Conservation (phyloP, 192 early-diverging fungal species). For the Glomus cerebriforme region DNA sequence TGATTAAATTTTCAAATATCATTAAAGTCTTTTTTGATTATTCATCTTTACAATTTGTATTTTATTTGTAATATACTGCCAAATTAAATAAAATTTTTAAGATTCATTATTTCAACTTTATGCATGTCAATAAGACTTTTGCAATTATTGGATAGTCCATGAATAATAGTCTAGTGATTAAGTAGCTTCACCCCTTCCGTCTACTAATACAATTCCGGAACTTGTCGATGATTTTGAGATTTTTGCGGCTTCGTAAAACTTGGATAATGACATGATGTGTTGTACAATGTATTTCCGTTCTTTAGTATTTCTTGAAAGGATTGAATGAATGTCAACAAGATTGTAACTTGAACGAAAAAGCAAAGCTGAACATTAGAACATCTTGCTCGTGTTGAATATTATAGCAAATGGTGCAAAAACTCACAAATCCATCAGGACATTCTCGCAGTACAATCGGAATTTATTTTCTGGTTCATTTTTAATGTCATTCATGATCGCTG, state of each 20-base stretch:
- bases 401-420: neutral
- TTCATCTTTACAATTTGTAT: too few relatives aligned
- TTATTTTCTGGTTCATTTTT: slow-evolving; percentile 5
- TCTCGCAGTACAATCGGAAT: slow-evolving; percentile 22
- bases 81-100: too few relatives aligned
- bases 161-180: neutral
- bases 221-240: slow-evolving; percentile 17
- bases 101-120: too few relatives aligned
- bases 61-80: too few relatives aligned
- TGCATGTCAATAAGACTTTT: too few relatives aligned
- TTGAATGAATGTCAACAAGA: neutral
- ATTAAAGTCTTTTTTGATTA: too few relatives aligned
- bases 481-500: neutral
- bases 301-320: neutral
- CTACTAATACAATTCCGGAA: slow-evolving; percentile 14
- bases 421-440: neutral
- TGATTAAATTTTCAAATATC: too few relatives aligned
- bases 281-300: neutral
- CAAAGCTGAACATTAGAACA: neutral
- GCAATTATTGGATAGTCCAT: neutral
- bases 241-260: slow-evolving; percentile 30
- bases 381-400: neutral
- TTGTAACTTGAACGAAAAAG: neutral
- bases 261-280: slow-evolving; percentile 8
- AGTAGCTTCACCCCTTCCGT: neutral